Base-by-base conservation (phyloP, 108 stramenopile genomes). In the Epipyxis sp. region DNA sequence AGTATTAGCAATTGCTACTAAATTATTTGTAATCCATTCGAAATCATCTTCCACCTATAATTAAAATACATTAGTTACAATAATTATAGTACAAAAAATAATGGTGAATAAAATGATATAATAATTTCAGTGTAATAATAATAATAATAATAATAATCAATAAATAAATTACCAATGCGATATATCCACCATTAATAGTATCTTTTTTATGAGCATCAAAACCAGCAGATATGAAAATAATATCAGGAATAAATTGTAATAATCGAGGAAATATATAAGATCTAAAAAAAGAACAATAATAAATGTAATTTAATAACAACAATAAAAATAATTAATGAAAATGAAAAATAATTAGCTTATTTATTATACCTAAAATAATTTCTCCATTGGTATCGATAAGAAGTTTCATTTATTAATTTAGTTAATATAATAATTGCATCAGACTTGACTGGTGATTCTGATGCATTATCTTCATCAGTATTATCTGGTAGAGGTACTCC, bases 361-460 rank as follows among this genome's bases (percentile, higher is more conserved):
- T 57, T n/a, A 57, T n/a, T n/a, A n/a, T n/a, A n/a, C n/a, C n/a
- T n/a, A 42, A 74, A 74, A 42, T 74, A 74, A 42, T 74, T 74
- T 37, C 71, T 37, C 71, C 71, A 74, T 39, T 74, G 71, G 6
- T 35, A 6, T 10, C 71, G 44, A 57, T 74, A 74, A 29, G 37
- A 34, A 34, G 27, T n/a, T 10, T 74, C 46, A 13, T 29, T 42
- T 27, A 74, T 16, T 10, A 3, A 3, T 10, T 42, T 27, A 32
- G 42, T 74, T 29, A 35, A 32, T 16, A 57, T 25, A 25, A 25
- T 57, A 57, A 20, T 25, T 57, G 16, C 54, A 25, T 57, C 54
- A 57, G 25, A 57, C 54, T 16, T 16, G 16, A 57, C n/a, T 13
- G 46, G 46, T 6, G 46, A 50, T 50, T 50, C 46, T 6, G 46